These are phyloP conservation scores for Trichosanthes cucumerina DNA, from an alignment of 306 rosid genomes.

Conservation along the genomic window DNA sequence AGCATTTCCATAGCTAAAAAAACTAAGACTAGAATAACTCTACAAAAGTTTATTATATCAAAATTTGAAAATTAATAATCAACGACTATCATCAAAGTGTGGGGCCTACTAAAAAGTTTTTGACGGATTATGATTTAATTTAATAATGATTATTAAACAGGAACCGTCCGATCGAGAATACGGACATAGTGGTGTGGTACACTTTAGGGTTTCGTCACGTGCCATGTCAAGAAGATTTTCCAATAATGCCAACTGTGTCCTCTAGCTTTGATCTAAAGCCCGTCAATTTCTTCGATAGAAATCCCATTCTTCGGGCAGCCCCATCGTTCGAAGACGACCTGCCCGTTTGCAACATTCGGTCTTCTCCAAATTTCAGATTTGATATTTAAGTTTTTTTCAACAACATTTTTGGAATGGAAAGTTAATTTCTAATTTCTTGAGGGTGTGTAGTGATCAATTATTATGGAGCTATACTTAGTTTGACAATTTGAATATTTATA, in stretches of 20 bases:
- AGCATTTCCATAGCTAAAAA: too few species aligned
- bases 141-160: constrained; percentile 21
- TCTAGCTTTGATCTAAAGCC: constrained; percentile 83
- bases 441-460: too few species aligned
- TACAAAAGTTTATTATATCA: too few species aligned
- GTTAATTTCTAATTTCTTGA: too few species aligned
- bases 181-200: constrained; percentile 85
- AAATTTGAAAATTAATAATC: too few species aligned
- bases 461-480: too few species aligned
- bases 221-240: constrained; percentile 92
- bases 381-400: too few species aligned
- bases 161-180: constrained; percentile 70
- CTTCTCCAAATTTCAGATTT: not conserved
- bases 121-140: not conserved
- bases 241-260: constrained; percentile 78
- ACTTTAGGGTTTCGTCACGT: constrained; percentile 86
- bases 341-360: constrained; percentile 42
- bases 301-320: constrained; percentile 61
- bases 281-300: constrained; percentile 78
- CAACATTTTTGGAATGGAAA: too few species aligned
- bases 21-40: too few species aligned
- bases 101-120: too few species aligned
- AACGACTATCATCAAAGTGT: too few species aligned
- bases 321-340: constrained; percentile 47
- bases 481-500: too few species aligned